Evolutionary conservation across 1,284 basidiomycete species (phyloP).

Genomic region (Pseudomicrostroma phylloplanum): DNA sequence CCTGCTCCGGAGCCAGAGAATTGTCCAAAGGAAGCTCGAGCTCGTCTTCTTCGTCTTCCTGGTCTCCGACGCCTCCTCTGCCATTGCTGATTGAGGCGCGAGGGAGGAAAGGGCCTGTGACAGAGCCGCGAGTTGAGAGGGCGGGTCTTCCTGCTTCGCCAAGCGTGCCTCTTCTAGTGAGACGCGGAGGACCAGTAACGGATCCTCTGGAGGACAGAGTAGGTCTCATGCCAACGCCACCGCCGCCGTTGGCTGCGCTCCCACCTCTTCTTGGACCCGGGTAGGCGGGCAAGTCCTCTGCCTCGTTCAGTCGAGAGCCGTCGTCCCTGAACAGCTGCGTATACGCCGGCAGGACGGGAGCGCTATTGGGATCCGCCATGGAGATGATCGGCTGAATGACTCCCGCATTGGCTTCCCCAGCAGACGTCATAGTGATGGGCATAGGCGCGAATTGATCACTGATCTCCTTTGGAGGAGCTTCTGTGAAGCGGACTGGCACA

Average conservation of each 20-base stretch:
- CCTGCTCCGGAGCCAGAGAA: slow-evolving; percentile 9
- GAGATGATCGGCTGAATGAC: slow-evolving; percentile 7
- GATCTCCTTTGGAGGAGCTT: slow-evolving; percentile 43
- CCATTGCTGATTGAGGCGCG: not conserved
- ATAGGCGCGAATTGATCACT: slow-evolving; percentile 42
- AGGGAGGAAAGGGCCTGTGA: no score
- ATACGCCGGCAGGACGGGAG: slow-evolving; percentile 44
- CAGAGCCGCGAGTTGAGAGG: no score
- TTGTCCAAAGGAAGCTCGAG: slow-evolving; percentile 1
- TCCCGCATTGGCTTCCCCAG: not conserved
- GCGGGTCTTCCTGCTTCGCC: no score
- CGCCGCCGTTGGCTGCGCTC: not conserved
- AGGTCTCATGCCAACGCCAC: not conserved
- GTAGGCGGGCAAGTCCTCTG: slow-evolving; percentile 47
- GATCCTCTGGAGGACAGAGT: slow-evolving; percentile 9
- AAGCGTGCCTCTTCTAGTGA: not conserved
- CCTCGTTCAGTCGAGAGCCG: slow-evolving; percentile 47
- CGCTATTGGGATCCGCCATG: not conserved
- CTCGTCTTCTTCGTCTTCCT: not conserved
- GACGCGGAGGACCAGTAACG: slow-evolving; percentile 11
- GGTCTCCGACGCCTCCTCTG: not conserved
- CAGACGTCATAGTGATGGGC: slow-evolving; percentile 6
- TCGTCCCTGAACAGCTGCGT: slow-evolving; percentile 49
- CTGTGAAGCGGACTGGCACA: slow-evolving; percentile 49
- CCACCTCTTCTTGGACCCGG: slow-evolving; percentile 19